Percentiles rank a stretch among this genome's conserved stretches.
phyloP scores from a whole-genome alignment of 2,329 filamentous ascomycete species.

The Lachnellula hyalina region DNA sequence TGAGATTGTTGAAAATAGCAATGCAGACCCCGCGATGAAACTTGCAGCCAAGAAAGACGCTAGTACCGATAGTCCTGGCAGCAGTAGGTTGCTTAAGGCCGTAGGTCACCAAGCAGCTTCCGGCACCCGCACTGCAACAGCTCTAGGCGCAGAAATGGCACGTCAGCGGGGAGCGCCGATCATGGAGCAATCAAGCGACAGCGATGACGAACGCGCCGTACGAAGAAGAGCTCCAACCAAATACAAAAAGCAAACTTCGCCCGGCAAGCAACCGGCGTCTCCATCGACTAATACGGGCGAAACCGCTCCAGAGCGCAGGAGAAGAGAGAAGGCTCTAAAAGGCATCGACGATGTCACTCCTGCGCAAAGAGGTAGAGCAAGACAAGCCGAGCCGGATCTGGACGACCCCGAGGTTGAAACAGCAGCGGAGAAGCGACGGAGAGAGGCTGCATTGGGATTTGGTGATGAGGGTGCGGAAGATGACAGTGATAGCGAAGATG shows the following conservation, averaged over 20 bases:
- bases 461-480: constrained; percentile 20
- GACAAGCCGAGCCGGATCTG: not conserved
- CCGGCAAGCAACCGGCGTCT: too few relatives aligned
- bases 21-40: constrained; percentile 28
- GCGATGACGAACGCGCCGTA: not conserved
- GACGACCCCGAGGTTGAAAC: constrained; percentile 58
- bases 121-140: constrained; percentile 10
- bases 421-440: constrained; percentile 46
- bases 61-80: constrained; percentile 19
- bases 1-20: constrained; percentile 25
- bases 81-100: constrained; percentile 31
- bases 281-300: constrained; percentile 36
- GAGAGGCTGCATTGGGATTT: constrained; percentile 68
- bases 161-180: constrained; percentile 11
- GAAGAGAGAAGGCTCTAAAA: constrained; percentile 52
- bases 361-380: constrained; percentile 9
- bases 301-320: constrained; percentile 20
- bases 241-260: too few relatives aligned
- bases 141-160: constrained; percentile 19
- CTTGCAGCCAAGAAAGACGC: constrained; percentile 27
- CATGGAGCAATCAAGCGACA: constrained; percentile 2
- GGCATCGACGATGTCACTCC: constrained; percentile 36
- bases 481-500: constrained; percentile 26
- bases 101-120: constrained; percentile 26
- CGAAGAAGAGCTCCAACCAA: not conserved